phyloP scores from a whole-genome alignment of 2,329 filamentous ascomycete genomes.

The Trichoderma oligosporum region DNA sequence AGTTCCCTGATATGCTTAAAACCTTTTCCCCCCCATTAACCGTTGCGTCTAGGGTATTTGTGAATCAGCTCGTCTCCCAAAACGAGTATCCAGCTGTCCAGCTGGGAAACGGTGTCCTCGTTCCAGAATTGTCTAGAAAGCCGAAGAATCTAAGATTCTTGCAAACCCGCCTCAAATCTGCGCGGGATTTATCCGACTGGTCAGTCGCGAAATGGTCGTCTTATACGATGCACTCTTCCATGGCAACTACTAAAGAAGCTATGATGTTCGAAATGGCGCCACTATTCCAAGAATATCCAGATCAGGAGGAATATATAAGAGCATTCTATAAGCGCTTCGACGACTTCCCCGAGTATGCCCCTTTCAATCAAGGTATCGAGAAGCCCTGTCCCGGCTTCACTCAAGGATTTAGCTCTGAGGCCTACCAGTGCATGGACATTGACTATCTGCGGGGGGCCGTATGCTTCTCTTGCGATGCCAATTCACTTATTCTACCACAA shows the following conservation, averaged over 20 bases:
- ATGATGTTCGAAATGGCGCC: not conserved
- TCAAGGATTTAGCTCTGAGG: not conserved
- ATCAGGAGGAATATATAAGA: not conserved
- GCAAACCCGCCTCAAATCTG: not conserved
- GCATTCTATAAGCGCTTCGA: not conserved
- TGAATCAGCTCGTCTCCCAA: not conserved
- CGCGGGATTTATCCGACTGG: not conserved
- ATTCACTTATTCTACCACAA: slow-evolving; percentile 29
- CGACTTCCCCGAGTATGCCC: slow-evolving; percentile 1
- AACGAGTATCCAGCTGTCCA: slow-evolving; percentile 3
- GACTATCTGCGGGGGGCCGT: not conserved
- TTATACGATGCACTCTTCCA: not conserved
- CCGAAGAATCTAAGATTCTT: slow-evolving; percentile 2
- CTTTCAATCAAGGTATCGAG: not conserved
- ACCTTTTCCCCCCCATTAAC: not conserved
- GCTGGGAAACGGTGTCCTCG: slow-evolving; percentile 4
- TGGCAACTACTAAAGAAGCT: not conserved
- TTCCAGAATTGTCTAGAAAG: not conserved
- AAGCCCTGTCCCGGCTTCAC: slow-evolving; percentile 1
- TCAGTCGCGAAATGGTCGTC: not conserved
- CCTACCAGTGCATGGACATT: not conserved
- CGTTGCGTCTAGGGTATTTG: not conserved
- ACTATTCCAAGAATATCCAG: not conserved
- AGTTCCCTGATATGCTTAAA: not conserved
- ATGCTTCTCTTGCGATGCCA: not conserved